Base-by-base conservation (phyloP, 1,139 yeast genomes). In the Geotrichum armillariae region DNA sequence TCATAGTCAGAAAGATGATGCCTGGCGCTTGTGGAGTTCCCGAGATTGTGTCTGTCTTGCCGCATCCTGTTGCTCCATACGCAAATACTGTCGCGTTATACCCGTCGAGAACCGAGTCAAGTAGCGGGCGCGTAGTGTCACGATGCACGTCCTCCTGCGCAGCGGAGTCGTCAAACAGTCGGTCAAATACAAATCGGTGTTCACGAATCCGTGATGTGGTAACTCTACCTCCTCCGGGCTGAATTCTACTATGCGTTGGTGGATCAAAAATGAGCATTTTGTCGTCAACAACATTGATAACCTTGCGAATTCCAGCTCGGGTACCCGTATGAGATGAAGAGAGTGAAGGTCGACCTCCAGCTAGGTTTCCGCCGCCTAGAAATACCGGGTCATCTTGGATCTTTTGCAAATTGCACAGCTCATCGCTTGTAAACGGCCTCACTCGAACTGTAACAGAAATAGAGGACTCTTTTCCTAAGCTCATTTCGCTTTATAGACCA, bases 41-140 rank as follows among this genome's bases (percentile, higher is more conserved):
- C 66, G 84, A 79, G 37, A 91, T 87, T 0, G 98, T 91, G 64
- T 85, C 90, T 0, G 98, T 90, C 65, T 91, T 91, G n/a, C 99
- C 99, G 66, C 98, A 93, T 0, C 99, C 99, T 0, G 99, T 90
- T 23, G 96, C 96, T 1, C 99, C 99, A 65, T 93, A 93, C 1
- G 99, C 98, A 71, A 93, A 93, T 0, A 91, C 90, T 0, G 97
- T 90, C 5, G 95, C 85, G 66, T 91, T 89, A 66, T 74, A 88
- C 0, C 97, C 97, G 57, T 86, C 95, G 41, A 91, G 66, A 0
- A 89, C 82, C 39, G 85, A 78, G 55, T 83, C 90, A 7, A 91
- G 70, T 41, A 89, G 70, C 0, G 95, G 93, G 47, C 76, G 72
- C 0, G 95, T 81, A 0, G 96, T 87, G 40, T 70, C 68, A 29